Percentiles rank a stretch among this genome's conserved stretches.
Evolutionary conservation across 2,329 filamentous ascomycete species (phyloP).

Genomic region (Sclerotinia nivalis): DNA sequence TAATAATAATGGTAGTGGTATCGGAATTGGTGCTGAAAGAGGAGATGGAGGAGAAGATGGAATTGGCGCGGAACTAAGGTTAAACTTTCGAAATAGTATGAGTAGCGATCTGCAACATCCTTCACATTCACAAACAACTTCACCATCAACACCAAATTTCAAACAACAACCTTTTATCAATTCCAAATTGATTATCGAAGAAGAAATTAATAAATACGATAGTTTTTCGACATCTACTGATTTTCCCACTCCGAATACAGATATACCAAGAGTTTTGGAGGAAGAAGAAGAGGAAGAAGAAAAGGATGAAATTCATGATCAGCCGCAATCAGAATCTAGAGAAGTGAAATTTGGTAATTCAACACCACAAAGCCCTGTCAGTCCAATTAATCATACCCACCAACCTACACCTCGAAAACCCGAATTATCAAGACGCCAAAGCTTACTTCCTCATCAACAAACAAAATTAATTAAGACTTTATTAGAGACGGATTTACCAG

Average conservation of each 20-base stretch:
- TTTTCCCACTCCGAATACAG: constrained; percentile 39
- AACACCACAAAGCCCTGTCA: constrained; percentile 20
- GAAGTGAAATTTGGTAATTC: constrained; percentile 17
- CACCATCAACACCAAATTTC: background rate
- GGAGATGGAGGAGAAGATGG: background rate
- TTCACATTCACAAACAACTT: constrained; percentile 15
- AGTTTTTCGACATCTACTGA: constrained; percentile 34
- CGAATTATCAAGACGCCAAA: constrained; percentile 43
- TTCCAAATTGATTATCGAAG: constrained; percentile 1
- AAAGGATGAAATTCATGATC: constrained; percentile 17
- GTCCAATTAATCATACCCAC: background rate
- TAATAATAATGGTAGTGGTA: background rate
- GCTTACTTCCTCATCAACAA: constrained; percentile 49
- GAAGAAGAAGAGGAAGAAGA: constrained; percentile 26
- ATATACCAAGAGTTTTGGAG: constrained; percentile 35
- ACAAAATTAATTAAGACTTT: constrained; percentile 54
- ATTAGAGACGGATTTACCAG: constrained; percentile 47
- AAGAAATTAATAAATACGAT: constrained; percentile 32
- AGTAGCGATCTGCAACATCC: constrained; percentile 25
- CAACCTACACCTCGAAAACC: constrained; percentile 28
- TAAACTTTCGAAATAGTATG: constrained; percentile 20
- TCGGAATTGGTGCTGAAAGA: background rate
- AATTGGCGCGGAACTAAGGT: constrained; percentile 23
- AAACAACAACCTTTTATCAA: constrained; percentile 14
- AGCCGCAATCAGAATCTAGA: constrained; percentile 9